Evolutionary conservation across 306 rosid species (phyloP).

Genomic region (Corylus avellana): DNA sequence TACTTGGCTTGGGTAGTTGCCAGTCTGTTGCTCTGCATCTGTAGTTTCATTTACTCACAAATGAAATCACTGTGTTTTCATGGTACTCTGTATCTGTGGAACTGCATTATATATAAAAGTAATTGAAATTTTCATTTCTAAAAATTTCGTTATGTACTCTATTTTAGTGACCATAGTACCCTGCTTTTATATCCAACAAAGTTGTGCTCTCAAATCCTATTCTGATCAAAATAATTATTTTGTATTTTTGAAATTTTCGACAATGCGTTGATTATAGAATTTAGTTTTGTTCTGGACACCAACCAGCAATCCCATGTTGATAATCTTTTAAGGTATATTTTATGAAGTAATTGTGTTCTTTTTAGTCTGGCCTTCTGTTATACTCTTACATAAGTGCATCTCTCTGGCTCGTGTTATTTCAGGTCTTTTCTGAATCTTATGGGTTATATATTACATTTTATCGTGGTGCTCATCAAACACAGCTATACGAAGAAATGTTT

Average conservation of each 20-base stretch:
- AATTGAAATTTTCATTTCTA: no score
- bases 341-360: neutral
- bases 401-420: neutral
- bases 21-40: no score
- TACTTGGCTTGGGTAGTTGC: no score
- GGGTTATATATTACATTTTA: neutral
- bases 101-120: no score
- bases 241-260: no score
- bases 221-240: neutral
- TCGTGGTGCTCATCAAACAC: neutral
- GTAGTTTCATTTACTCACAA: no score
- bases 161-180: neutral
- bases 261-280: neutral
- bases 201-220: neutral
- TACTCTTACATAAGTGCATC: neutral
- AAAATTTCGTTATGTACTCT: neutral
- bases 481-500: neutral
- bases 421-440: neutral
- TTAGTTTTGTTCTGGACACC: conserved; percentile 1
- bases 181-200: no score
- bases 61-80: no score
- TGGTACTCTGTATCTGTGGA: no score
- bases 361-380: neutral
- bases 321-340: neutral
- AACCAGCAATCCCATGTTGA: neutral